Evolutionary conservation across 495 filamentous ascomycete species (phyloP).

Genomic region (Hypomontagnella monticulosa): DNA sequence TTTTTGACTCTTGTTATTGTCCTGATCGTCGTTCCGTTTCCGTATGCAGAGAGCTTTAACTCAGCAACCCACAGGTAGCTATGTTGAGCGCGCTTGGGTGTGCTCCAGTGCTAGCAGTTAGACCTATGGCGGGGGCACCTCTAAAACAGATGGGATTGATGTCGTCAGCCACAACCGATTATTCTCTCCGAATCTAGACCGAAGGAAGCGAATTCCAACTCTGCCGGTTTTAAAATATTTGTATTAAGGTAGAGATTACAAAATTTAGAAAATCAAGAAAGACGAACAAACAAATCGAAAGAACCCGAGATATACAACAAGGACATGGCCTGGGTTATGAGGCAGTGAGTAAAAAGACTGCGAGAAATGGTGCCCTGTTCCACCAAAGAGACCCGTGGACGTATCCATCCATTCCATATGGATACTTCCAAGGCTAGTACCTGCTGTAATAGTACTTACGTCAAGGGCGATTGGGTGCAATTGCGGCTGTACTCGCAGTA

Average conservation of each 20-base stretch:
- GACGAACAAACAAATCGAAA: constrained; percentile 9
- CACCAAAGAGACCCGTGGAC: background rate
- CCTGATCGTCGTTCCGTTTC: background rate
- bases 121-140: constrained; percentile 30
- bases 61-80: background rate
- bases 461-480: too few species aligned
- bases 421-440: too few species aligned
- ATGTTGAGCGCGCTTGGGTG: constrained; percentile 11
- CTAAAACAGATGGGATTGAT: constrained; percentile 7
- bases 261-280: constrained; percentile 14
- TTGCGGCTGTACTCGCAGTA: too few species aligned
- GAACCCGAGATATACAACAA: background rate
- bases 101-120: background rate
- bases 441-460: too few species aligned
- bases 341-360: constrained; percentile 22
- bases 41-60: constrained; percentile 1
- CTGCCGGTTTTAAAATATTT: background rate
- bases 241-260: constrained; percentile 2
- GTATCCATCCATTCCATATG: too few species aligned
- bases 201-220: background rate
- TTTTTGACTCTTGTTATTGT: constrained; percentile 2
- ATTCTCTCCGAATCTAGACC: background rate
- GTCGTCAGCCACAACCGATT: constrained; percentile 31
- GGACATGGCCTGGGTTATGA: constrained; percentile 9
- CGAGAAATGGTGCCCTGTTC: constrained; percentile 9